Conservation (phyloP, 208 protist species). For the Acanthamoeba comandoni region DNA sequence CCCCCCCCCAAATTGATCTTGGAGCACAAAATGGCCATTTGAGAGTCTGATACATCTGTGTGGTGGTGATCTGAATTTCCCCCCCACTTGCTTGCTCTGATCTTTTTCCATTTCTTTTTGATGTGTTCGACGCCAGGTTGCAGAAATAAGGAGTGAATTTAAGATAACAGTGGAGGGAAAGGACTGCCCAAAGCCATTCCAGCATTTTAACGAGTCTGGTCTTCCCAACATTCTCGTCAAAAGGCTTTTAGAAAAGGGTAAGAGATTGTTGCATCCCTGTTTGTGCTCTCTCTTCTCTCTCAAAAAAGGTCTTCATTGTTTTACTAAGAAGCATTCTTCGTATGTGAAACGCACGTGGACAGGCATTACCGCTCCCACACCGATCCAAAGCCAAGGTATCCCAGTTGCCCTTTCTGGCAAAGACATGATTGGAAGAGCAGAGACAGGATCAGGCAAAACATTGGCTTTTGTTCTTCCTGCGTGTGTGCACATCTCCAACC, state of each 20-base stretch:
- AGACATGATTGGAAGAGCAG: conserved; percentile 63
- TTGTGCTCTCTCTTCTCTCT: neutral
- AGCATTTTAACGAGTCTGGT: too few species aligned
- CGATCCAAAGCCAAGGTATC: conserved; percentile 65
- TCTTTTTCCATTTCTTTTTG: conserved; percentile 25
- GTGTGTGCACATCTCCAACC: conserved; percentile 90
- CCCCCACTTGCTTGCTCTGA: too few species aligned
- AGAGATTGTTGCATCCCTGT: too few species aligned
- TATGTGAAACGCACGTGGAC: too few species aligned
- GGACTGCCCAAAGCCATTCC: neutral
- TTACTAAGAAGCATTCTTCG: too few species aligned
- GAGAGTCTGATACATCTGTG: too few species aligned
- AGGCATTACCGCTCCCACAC: conserved; percentile 23
- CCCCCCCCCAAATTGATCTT: too few species aligned
- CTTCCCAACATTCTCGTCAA: too few species aligned
- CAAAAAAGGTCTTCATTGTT: conserved; percentile 9
- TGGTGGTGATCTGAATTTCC: too few species aligned
- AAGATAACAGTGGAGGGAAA: neutral
- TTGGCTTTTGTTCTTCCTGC: conserved; percentile 89
- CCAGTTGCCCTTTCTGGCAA: conserved; percentile 57
- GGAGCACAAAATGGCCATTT: too few species aligned
- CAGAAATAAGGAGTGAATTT: neutral
- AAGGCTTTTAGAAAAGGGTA: too few species aligned
- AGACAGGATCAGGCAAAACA: conserved; percentile 91
- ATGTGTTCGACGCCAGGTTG: neutral